Conservation (phyloP, 495 filamentous ascomycete species). For the Neurospora tetrasperma region DNA sequence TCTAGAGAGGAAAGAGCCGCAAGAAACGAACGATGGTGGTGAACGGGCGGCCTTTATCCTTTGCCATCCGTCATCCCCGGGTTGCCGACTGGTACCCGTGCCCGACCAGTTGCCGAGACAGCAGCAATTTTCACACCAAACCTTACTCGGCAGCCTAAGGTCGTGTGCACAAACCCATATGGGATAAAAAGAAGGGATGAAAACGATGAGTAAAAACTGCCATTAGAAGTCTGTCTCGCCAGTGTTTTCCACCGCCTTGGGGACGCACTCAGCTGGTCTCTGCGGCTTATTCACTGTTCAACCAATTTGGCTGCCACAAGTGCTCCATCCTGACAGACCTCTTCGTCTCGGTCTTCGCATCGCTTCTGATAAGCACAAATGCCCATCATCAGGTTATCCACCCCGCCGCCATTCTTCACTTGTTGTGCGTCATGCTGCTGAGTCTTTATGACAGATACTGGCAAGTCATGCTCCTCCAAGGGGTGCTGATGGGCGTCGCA, state of each 20-base stretch:
- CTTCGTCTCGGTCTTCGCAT: background rate
- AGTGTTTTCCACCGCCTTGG: background rate
- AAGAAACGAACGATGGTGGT: background rate
- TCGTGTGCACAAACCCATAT: background rate
- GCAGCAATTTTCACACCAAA: background rate
- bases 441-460: constrained; percentile 48
- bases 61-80: background rate
- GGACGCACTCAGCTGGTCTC: background rate
- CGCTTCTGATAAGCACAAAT: background rate
- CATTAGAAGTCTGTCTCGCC: too few species aligned
- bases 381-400: constrained; percentile 23
- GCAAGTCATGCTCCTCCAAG: constrained; percentile 55
- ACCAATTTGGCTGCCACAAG: constrained; percentile 36
- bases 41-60: too few species aligned
- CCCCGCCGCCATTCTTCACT: constrained; percentile 26
- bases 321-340: background rate
- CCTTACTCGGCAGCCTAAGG: background rate
- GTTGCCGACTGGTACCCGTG: background rate
- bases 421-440: constrained; percentile 44
- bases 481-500: constrained; percentile 42
- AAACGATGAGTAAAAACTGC: too few species aligned
- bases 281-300: constrained; percentile 26
- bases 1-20: background rate
- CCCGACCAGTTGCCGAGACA: background rate
- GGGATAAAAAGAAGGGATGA: background rate